Evolutionary conservation across 441 rosid genomes (phyloP), one percentile per base, ranked within the genome.

Genomic region (Euphorbia celastroides): DNA sequence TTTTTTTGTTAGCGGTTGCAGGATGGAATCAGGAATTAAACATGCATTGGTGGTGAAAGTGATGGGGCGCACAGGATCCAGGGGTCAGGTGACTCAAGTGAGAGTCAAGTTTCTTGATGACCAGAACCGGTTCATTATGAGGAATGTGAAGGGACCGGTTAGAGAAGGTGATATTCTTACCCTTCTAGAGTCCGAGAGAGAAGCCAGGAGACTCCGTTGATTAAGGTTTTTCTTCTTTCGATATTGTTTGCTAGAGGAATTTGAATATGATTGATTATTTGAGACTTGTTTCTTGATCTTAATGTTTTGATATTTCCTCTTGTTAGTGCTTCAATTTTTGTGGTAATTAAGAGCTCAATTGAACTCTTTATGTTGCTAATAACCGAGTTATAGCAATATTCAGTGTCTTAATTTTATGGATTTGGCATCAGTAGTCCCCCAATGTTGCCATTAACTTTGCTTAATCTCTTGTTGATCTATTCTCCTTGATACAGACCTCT

Each of bases 151-250:
- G 81, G 97, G 97, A 74, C 96, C 96, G 0, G 90, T 91, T 23
- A 86, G 96, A 69, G 93, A 91, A 66, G 97, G 96, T 2, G 97
- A 91, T 73, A 71, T 91, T 56, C 92, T 91, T 42, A 85, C 96
- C 26, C 77, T 91, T 51, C 90, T 91, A 7, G 97, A 91, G 86
- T 88, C 92, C 0, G 96, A 91, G 81, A 79, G 96, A 58, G 97
- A 91, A 80, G 97, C 97, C 16, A 85, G 93, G 83, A 88, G 97
- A 70, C 90, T 91, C 26, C 97, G 90, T 17, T 90, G 85, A 90
- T 67, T 14, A 38, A 23, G 31, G 6, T 14, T 62, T 26, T 3
- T 28, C 65, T 20, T 32, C 38, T 34, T 9, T 34, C 42, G 64
- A 67, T 26, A 12, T 42, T 16, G 7, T 14, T 2, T n/a, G 31